Evolutionary conservation across 83 land plant species (phyloP).

Genomic region (Picea mariana): DNA sequence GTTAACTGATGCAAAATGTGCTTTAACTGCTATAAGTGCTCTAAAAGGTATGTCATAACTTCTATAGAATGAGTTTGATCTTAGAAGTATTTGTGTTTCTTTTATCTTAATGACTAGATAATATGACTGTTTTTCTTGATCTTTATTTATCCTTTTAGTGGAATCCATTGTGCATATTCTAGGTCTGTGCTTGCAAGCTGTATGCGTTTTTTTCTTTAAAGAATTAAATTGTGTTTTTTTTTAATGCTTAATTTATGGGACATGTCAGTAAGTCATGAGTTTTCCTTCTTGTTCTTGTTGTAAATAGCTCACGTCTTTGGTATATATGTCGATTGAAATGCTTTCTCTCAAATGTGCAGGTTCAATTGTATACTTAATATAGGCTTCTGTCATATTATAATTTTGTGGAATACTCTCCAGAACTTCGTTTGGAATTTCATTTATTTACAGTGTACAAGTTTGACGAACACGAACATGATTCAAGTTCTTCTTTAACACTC

Average conservation of each 20-base stretch:
- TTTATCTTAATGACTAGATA: not conserved
- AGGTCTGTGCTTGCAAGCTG: too few species aligned
- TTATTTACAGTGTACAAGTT: constrained; percentile 8
- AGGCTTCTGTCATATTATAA: not conserved
- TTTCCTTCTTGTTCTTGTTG: not conserved
- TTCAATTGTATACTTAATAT: not conserved
- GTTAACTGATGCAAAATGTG: constrained; percentile 16
- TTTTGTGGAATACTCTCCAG: not conserved
- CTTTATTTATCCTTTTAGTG: not conserved
- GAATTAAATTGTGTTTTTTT: too few species aligned
- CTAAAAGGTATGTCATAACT: not conserved
- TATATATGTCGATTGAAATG: too few species aligned
- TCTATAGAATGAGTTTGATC: not conserved
- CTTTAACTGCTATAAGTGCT: not conserved
- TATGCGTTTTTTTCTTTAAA: too few species aligned
- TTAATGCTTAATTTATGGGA: not conserved
- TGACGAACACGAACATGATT: constrained; percentile 4
- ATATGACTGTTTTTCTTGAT: not conserved
- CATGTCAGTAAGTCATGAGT: not conserved
- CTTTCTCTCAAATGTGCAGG: too few species aligned
- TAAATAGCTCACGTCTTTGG: too few species aligned
- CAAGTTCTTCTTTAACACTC: not conserved
- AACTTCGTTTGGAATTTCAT: not conserved
- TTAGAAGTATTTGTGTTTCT: not conserved
- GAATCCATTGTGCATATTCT: not conserved